These are phyloP conservation scores for Bassia scoparia DNA, from an alignment of 148 eudicot genomes.

Conservation along the genomic window DNA sequence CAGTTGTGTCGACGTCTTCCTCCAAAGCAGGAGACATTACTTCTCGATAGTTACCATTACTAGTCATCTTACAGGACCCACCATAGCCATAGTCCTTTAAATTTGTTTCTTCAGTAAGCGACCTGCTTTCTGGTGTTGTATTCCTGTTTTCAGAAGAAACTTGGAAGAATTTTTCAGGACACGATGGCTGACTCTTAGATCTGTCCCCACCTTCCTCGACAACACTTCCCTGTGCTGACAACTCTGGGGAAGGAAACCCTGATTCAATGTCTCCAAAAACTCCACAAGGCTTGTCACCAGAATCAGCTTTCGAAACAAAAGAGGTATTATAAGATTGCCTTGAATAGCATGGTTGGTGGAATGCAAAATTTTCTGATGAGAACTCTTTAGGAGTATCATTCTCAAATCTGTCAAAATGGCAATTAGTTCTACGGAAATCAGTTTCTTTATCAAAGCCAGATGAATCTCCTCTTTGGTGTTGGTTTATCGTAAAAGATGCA, in stretches of 20 bases:
- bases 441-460: slow-evolving; percentile 8
- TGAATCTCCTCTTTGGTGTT: slow-evolving; percentile 5
- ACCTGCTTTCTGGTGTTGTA: slow-evolving; percentile 15
- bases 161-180: slow-evolving; percentile 9
- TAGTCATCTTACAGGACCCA: neutral
- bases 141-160: slow-evolving; percentile 6
- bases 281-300: slow-evolving; percentile 17
- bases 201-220: slow-evolving; percentile 20
- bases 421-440: slow-evolving; percentile 14
- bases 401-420: slow-evolving; percentile 11
- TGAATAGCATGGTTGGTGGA: slow-evolving; percentile 22
- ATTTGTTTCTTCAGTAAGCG: slow-evolving; percentile 10
- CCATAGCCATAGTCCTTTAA: neutral
- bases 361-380: slow-evolving; percentile 23
- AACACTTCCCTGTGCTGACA: slow-evolving; percentile 32
- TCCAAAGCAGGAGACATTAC: slow-evolving; percentile 11
- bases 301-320: slow-evolving; percentile 14
- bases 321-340: slow-evolving; percentile 20
- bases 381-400: slow-evolving; percentile 17
- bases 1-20: slow-evolving; percentile 10
- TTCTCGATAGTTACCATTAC: slow-evolving; percentile 4
- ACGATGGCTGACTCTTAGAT: slow-evolving; percentile 6
- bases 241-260: slow-evolving; percentile 23
- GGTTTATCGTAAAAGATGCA: slow-evolving; percentile 14
- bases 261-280: slow-evolving; percentile 31